Evolutionary conservation across 1,139 yeast species (phyloP).

Genomic region (Geotrichum cucujoidarum): DNA sequence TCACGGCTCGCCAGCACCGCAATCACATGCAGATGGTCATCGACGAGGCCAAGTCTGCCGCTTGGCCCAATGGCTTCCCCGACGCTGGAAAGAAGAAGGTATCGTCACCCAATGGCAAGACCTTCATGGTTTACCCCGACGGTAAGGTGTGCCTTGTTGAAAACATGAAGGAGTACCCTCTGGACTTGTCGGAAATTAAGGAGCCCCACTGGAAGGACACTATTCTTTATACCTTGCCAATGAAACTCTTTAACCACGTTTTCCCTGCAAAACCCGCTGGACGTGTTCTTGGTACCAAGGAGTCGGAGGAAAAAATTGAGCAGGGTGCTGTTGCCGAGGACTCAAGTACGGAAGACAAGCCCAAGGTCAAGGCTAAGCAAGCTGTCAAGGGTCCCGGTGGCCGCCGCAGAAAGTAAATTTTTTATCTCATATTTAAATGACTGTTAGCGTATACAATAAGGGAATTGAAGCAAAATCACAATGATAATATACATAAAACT

Average conservation of each 20-base stretch:
- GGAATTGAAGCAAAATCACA: constrained; percentile 34
- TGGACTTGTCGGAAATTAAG: constrained; percentile 37
- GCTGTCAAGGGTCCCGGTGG: constrained; percentile 31
- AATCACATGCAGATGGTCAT: constrained; percentile 46
- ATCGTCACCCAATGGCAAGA: constrained; percentile 47
- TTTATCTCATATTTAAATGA: neutral
- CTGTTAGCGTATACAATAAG: neutral
- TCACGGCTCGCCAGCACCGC: constrained; percentile 54
- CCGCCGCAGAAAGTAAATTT: constrained; percentile 24
- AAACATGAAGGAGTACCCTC: constrained; percentile 38
- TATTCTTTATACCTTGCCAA: constrained; percentile 47
- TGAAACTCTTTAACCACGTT: constrained; percentile 20
- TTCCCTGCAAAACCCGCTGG: constrained; percentile 16
- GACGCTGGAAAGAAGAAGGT: constrained; percentile 34
- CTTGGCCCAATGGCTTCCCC: constrained; percentile 44
- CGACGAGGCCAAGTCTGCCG: constrained; percentile 39
- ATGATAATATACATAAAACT: neutral
- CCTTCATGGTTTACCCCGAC: constrained; percentile 59
- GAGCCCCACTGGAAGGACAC: constrained; percentile 54
- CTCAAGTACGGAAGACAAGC: constrained; percentile 8
- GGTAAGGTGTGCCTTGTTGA: constrained; percentile 67
- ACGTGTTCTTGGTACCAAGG: constrained; percentile 13
- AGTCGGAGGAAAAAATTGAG: neutral
- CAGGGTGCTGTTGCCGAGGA: neutral
- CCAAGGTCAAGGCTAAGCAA: constrained; percentile 22